Base-by-base conservation (phyloP, 1,139 yeast species). In the Scheffersomyces cryptocercus region DNA sequence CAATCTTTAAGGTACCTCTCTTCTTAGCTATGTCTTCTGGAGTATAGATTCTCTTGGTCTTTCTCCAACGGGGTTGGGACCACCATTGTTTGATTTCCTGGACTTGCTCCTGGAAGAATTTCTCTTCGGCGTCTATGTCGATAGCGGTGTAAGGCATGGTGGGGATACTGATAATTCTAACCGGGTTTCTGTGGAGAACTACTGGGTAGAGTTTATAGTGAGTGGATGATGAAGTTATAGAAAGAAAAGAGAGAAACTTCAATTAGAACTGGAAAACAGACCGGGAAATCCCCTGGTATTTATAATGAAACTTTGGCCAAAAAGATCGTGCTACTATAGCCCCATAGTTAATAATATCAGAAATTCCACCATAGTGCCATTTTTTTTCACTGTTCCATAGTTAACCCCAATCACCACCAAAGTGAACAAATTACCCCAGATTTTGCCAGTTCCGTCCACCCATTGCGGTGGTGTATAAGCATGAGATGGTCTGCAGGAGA, bases 21-120 rank as follows among this genome's bases (percentile, higher is more conserved):
- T 91, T 88, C 55, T 77, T 75, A 40, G 95, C 98, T 61, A 91
- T 89, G 58, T 89, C 96, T 65, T 84, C 90, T 33, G 97, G 88
- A 42, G 88, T 67, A 73, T 91, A 93, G 63, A 86, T 86, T 67
- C 99, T 85, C 73, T 84, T 88, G 61, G 96, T 87, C 61, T 84
- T 81, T 50, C 70, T 73, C 96, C 96, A 91, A 69, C 99, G 86
- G 51, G 96, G 95, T 59, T 85, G 79, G 9, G 85, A 62, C 98
- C 98, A 91, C 98, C 98, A 91, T 61, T 82, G 63, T 53, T 84
- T 79, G 59, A 91, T 84, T 41, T 82, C 87, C 40, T 77, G 73
- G 48, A 88, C 86, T 65, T 89, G 90, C 41, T 75, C 68, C 59
- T 85, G 81, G 77, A 77, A 88, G 61, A 73, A 74, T 52, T 66